Percentiles rank a stretch among this genome's conserved stretches.
Conservation (phyloP, 2,329 filamentous ascomycete species). For the Neonectria hederae region DNA sequence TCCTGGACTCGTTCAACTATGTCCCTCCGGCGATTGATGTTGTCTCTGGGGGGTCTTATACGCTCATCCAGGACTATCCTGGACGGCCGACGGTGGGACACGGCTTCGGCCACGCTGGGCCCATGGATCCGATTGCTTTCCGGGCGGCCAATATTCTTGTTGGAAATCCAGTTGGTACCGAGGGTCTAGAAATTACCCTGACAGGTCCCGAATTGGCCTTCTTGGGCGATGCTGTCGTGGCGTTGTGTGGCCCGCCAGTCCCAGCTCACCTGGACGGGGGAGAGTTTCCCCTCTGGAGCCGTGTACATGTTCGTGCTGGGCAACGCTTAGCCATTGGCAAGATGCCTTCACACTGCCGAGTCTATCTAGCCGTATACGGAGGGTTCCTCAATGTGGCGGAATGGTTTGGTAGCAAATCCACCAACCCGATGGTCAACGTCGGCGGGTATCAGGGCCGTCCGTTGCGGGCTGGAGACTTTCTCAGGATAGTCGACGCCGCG, state of each 20-base stretch:
- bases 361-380: slow-evolving; percentile 63
- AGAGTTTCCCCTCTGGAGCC: slow-evolving; percentile 63
- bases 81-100: slow-evolving; percentile 65
- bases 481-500: slow-evolving; percentile 13
- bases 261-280: slow-evolving; percentile 60
- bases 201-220: slow-evolving; percentile 68
- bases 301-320: slow-evolving; percentile 59
- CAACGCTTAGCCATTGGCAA: slow-evolving; percentile 61
- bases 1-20: slow-evolving; percentile 60
- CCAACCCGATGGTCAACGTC: slow-evolving; percentile 64
- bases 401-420: slow-evolving; percentile 69
- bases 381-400: slow-evolving; percentile 55
- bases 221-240: slow-evolving; percentile 61
- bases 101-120: slow-evolving; percentile 67
- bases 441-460: slow-evolving; percentile 69
- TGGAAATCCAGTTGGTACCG: slow-evolving; percentile 61
- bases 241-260: slow-evolving; percentile 66
- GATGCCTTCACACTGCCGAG: slow-evolving; percentile 57
- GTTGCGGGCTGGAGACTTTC: slow-evolving; percentile 52
- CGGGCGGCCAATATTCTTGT: slow-evolving; percentile 68
- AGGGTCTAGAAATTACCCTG: slow-evolving; percentile 68
- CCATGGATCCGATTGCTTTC: slow-evolving; percentile 69
- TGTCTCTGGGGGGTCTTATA: slow-evolving; percentile 64
- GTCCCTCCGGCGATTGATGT: slow-evolving; percentile 60
- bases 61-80: slow-evolving; percentile 67